Percentiles rank a stretch among this genome's conserved stretches.
Conservation (phyloP, 345 rosid genomes). For the Bruguiera gymnorhiza region DNA sequence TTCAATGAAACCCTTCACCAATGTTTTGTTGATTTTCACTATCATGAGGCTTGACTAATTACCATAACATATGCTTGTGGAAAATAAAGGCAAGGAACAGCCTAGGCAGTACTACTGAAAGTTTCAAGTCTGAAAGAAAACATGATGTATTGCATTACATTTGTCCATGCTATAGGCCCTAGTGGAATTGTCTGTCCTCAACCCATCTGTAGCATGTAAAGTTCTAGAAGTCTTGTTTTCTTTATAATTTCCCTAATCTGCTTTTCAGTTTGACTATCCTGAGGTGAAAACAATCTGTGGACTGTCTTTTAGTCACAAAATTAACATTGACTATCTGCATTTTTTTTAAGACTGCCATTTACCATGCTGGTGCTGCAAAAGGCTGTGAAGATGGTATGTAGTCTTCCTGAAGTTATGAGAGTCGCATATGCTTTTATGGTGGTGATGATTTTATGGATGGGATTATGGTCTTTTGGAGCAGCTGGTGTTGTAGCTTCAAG, state of each 20-base stretch:
- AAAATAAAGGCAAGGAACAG: no score
- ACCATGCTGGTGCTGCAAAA: slow-evolving; percentile 74
- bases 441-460: slow-evolving; percentile 85
- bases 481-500: slow-evolving; percentile 90
- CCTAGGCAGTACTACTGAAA: no score
- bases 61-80: no score
- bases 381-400: slow-evolving; percentile 83
- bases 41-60: no score
- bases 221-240: no score
- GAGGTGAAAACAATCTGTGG: slow-evolving; percentile 23
- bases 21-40: no score
- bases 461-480: slow-evolving; percentile 84
- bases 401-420: slow-evolving; percentile 80
- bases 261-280: background rate
- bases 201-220: no score
- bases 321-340: slow-evolving; percentile 14
- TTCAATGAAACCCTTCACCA: no score
- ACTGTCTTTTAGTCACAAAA: background rate
- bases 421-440: slow-evolving; percentile 75
- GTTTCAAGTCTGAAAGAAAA: background rate
- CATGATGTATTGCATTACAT: background rate
- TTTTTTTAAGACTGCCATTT: slow-evolving; percentile 71
- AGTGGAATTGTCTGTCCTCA: background rate
- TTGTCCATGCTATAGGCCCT: background rate
- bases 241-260: no score